Evolutionary conservation across 371 early-diverging fungal species (phyloP), one percentile per base, ranked within the genome.

Genomic region (Dinochytrium kinnereticum): DNA sequence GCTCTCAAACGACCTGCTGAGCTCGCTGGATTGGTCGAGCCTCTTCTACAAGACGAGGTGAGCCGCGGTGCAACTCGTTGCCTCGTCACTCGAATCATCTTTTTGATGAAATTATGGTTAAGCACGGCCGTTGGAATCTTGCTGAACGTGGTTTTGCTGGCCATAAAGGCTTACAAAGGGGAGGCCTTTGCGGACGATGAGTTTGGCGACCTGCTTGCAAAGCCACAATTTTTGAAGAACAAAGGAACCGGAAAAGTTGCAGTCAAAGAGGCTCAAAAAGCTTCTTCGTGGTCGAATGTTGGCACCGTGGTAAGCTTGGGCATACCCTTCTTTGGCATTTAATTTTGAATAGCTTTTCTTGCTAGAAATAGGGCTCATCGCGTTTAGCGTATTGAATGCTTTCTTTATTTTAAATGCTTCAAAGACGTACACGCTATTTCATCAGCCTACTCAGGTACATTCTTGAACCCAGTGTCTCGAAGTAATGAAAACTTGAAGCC

Each of bases 151-250:
- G 5, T 70, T 5, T 74, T 57, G n/a, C 49, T 74, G 37, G 36
- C 39, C 49, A 64, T 64, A 10, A 74, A 74, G 50, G 55, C 30
- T 5, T 40, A 28, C 33, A 34, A 26, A 21, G 75, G 75, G 37
- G 70, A 74, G 24, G 75, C 38, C 0, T 74, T 74, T 59, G 65
- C 75, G 3, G 75, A 74, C 57, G 39, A 50, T 1, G 71, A 59
- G 17, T 53, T 68, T 19, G 39, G 31, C 38, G 21, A 30, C 19
- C 21, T 1, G 17, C 28, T 39, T 3, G 21, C 53, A n/a, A 67
- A n/a, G 28, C 10, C 59, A 61, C n/a, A 21, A 10, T 53, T 59
- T 26, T n/a, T n/a, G n/a, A n/a, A n/a, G n/a, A n/a, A n/a, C n/a
- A n/a, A n/a, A n/a, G n/a, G n/a, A n/a, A n/a, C n/a, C n/a, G n/a